These are phyloP conservation scores for Fragaria iinumae DNA, from an alignment of 306 rosid species.

Conservation along the genomic window DNA sequence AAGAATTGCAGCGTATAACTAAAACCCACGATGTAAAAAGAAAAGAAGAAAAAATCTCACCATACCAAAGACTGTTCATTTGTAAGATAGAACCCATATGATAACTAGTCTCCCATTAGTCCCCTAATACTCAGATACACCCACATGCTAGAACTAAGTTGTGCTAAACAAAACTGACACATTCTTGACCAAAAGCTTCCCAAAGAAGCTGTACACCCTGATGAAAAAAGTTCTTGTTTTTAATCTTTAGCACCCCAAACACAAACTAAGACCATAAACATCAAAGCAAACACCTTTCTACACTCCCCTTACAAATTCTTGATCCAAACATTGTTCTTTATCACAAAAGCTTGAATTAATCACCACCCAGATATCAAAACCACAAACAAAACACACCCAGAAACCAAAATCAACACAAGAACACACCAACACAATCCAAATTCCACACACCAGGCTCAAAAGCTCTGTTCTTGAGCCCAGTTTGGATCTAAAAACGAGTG, in stretches of 20 bases:
- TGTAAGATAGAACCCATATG: constrained; percentile 7
- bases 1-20: neutral
- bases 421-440: constrained; percentile 19
- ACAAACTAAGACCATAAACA: constrained; percentile 25
- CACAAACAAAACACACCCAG: constrained; percentile 23
- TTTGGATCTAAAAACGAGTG: constrained; percentile 42
- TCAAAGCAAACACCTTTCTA: constrained; percentile 17
- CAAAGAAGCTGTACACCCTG: constrained; percentile 22
- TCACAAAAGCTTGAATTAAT: constrained; percentile 18
- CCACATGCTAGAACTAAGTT: constrained; percentile 4
- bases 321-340: constrained; percentile 30
- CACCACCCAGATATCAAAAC: constrained; percentile 29
- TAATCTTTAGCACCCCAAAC: constrained; percentile 16
- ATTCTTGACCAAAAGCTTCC: constrained; percentile 20
- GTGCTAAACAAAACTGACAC: constrained; percentile 4
- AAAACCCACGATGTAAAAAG: neutral
- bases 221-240: constrained; percentile 10
- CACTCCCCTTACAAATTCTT: constrained; percentile 23
- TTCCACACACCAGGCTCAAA: constrained; percentile 16
- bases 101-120: constrained; percentile 1
- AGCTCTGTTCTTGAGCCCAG: constrained; percentile 18
- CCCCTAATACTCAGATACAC: constrained; percentile 4
- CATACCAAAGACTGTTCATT: neutral
- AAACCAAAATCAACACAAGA: constrained; percentile 21
- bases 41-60: neutral